Conservation (phyloP, 805 yeast genomes). For the Blastobotrys terrestris region DNA sequence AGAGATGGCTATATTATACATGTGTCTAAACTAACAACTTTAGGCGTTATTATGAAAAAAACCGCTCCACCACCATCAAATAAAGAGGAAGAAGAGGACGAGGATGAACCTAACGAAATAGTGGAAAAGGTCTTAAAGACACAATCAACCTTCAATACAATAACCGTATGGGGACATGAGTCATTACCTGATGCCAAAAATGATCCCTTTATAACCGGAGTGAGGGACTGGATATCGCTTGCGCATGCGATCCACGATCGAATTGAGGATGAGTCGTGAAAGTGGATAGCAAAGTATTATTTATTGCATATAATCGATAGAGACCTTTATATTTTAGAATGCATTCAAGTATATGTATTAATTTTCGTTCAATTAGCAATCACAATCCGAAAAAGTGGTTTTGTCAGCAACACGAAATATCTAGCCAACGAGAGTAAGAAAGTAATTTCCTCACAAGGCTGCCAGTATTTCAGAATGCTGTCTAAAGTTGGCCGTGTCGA, state of each 20-base stretch:
- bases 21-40: neutral
- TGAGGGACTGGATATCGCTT: conserved; percentile 20
- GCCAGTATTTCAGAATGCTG: too few species aligned
- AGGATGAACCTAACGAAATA: conserved; percentile 12
- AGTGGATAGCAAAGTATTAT: too few species aligned
- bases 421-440: too few species aligned
- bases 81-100: conserved; percentile 9
- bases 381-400: too few species aligned
- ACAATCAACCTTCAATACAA: conserved; percentile 5
- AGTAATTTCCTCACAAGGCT: too few species aligned
- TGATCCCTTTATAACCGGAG: conserved; percentile 26
- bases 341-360: too few species aligned
- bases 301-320: too few species aligned
- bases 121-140: conserved; percentile 9
- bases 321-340: too few species aligned
- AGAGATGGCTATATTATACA: neutral
- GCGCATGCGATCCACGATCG: conserved; percentile 8
- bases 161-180: conserved; percentile 27
- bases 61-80: conserved; percentile 5
- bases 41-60: conserved; percentile 10
- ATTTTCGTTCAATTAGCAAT: too few species aligned
- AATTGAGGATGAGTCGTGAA: too few species aligned
- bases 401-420: too few species aligned
- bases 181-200: conserved; percentile 14
- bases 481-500: too few species aligned